phyloP scores from a whole-genome alignment of 495 filamentous ascomycete species.

The Lepidopterella palustris region DNA sequence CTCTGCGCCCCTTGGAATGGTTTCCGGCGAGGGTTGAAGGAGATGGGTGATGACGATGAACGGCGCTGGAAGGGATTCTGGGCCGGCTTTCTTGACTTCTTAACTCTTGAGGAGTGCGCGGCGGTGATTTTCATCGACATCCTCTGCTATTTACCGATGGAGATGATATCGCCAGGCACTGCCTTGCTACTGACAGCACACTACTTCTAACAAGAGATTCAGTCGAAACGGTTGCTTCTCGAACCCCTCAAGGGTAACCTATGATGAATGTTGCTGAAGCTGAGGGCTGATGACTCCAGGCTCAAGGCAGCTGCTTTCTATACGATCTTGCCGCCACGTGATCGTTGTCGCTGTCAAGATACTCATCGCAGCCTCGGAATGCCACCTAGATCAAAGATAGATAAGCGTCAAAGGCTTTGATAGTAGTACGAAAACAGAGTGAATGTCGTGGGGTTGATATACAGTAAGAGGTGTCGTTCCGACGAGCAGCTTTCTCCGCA shows the following conservation, averaged over 20 bases:
- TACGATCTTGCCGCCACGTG: not conserved
- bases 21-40: conserved; percentile 21
- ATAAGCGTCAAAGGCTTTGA: no score
- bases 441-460: no score
- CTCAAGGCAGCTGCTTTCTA: not conserved
- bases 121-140: conserved; percentile 25
- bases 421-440: no score
- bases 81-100: conserved; percentile 7
- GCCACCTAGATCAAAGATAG: no score
- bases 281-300: not conserved
- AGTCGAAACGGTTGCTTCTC: no score
- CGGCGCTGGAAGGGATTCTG: conserved; percentile 10
- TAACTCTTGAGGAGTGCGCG: conserved; percentile 21
- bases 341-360: not conserved
- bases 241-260: no score
- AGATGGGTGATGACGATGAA: conserved; percentile 14
- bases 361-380: not conserved
- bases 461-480: no score
- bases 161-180: no score
- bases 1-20: conserved; percentile 12
- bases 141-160: no score
- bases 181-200: no score
- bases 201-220: no score
- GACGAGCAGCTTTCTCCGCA: no score
- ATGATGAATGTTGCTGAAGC: not conserved